These are phyloP conservation scores for Camptophora hylomeconis DNA, from an alignment of 2,329 filamentous ascomycete genomes.

Conservation along the genomic window DNA sequence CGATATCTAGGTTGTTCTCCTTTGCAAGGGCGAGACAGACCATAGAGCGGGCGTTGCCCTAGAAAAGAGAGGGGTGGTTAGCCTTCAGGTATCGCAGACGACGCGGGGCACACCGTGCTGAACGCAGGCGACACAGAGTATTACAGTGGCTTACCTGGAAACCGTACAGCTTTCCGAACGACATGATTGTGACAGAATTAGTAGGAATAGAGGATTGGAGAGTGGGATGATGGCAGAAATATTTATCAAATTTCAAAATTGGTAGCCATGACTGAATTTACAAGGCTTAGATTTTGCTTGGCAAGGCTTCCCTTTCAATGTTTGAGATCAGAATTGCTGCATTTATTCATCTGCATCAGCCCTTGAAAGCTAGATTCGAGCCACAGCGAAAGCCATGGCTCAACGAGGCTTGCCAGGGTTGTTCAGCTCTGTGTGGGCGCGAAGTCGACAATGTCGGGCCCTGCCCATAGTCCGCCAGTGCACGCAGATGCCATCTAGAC, in stretches of 20 bases:
- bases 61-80: slow-evolving; percentile 14
- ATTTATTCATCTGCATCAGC: no score
- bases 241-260: no score
- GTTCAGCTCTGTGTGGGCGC: background rate
- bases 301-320: no score
- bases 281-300: no score
- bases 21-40: slow-evolving; percentile 88
- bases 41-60: slow-evolving; percentile 24
- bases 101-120: slow-evolving; percentile 15
- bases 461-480: no score
- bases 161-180: slow-evolving; percentile 96
- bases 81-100: no score
- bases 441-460: slow-evolving; percentile 2
- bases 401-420: slow-evolving; percentile 2
- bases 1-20: slow-evolving; percentile 88
- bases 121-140: no score
- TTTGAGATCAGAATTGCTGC: no score
- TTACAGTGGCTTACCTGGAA: slow-evolving; percentile 52
- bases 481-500: slow-evolving; percentile 1
- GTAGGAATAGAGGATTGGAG: slow-evolving; percentile 4
- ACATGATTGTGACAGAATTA: slow-evolving; percentile 39
- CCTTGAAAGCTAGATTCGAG: no score
- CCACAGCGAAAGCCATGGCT: slow-evolving; percentile 2
- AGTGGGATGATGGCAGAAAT: slow-evolving; percentile 3
- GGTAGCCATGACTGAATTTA: slow-evolving; percentile 1